phyloP scores from a whole-genome alignment of 2,329 filamentous ascomycete genomes.

The Penicillium expansum region DNA sequence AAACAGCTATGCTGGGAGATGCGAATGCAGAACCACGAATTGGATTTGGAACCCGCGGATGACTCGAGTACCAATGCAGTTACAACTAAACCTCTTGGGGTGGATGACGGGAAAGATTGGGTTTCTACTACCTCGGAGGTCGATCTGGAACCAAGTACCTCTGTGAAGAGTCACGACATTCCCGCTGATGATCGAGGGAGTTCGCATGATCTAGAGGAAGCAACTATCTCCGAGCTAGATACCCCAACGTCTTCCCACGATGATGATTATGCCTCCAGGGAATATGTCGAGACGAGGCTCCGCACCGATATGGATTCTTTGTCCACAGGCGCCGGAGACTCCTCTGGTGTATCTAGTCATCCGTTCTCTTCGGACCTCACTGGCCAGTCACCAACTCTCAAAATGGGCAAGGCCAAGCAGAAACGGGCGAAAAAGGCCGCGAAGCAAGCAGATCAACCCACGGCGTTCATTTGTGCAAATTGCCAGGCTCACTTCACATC shows the following conservation, averaged over 20 bases:
- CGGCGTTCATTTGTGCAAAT: slow-evolving; percentile 66
- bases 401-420: slow-evolving; percentile 53
- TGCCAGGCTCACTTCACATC: slow-evolving; percentile 77
- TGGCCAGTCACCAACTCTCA: slow-evolving; percentile 24
- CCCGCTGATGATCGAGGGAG: neutral
- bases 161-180: neutral
- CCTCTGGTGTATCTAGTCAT: slow-evolving; percentile 17
- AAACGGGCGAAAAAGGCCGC: slow-evolving; percentile 53
- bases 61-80: neutral
- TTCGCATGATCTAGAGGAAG: neutral
- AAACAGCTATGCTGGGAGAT: slow-evolving; percentile 78
- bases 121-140: neutral
- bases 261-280: slow-evolving; percentile 45
- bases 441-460: slow-evolving; percentile 24
- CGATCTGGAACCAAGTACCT: neutral
- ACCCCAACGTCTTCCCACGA: slow-evolving; percentile 22
- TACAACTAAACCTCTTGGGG: neutral
- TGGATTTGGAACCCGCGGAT: slow-evolving; percentile 19
- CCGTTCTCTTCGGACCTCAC: slow-evolving; percentile 21
- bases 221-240: neutral
- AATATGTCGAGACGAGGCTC: slow-evolving; percentile 42
- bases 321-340: slow-evolving; percentile 7
- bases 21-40: slow-evolving; percentile 69
- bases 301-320: slow-evolving; percentile 15
- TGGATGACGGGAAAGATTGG: neutral